Evolutionary conservation across 176 grass and related monocot genomes (phyloP), one percentile per base, ranked within the genome.

Genomic region (Urochloa ruziziensis): DNA sequence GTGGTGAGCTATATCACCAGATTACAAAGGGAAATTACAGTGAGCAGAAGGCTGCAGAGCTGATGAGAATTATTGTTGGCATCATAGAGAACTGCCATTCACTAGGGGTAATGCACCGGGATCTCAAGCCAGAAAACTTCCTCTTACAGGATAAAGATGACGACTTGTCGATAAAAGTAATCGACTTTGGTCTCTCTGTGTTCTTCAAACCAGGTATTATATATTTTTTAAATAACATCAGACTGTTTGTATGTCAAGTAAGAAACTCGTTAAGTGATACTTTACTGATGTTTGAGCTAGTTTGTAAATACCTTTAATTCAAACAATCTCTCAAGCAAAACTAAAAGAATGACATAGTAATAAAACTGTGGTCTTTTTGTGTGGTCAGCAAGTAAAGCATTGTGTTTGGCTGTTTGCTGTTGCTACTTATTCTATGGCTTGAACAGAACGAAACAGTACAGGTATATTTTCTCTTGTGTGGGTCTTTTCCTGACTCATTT

Each of bases 81-180:
- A 83, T 91, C 67, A 78, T 96, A 40, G 83, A 70, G 49, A 86
- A 76, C 3, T 93, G 91, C 48, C 91, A 93, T 67, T 96, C 94
- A 16, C 86, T 89, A 70, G 94, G 94, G 10, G 91, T 96, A 19
- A 96, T 93, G 86, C 94, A 96, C 29, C 77, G 91, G 4, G 94
- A 96, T 73, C 88, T 93, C 30, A 96, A 93, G 79, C 87, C 89
- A 63, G 94, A 96, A 75, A 96, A 96, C 48, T 96, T 93, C 86
- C 86, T 93, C 33, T 69, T 96, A 58, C 56, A 75, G 23, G 81
- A 93, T 75, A 83, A 80, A 67, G 88, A 91, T 3, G 89, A 95
- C 36, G 88, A 92, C 28, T 52, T 89, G 10, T 96, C 90, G 1
- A 89, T 96, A 60, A 96, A 96, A 78, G 79, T 81, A 49, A 96